phyloP scores from a whole-genome alignment of 257 asterid genomes.

The Rehmannia glutinosa region DNA sequence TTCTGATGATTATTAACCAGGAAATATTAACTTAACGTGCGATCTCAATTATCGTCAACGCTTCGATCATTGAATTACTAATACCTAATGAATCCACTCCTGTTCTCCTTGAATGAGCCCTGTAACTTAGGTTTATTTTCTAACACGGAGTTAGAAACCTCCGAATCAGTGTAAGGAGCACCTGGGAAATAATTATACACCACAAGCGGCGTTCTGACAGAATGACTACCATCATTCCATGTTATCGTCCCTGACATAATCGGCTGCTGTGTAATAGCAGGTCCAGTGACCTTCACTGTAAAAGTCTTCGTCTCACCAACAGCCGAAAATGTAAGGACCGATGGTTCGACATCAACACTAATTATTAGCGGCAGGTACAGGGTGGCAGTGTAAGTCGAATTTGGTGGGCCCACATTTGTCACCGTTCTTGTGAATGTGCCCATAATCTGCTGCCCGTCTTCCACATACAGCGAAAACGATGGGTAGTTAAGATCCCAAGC shows the following conservation, averaged over 20 bases:
- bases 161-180: slow-evolving; percentile 19
- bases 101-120: background rate
- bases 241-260: slow-evolving; percentile 29
- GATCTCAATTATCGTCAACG: too few relatives aligned
- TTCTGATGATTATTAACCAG: too few relatives aligned
- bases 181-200: slow-evolving; percentile 37
- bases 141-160: background rate
- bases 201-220: slow-evolving; percentile 32
- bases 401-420: slow-evolving; percentile 24
- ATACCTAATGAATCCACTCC: background rate
- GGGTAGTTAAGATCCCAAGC: slow-evolving; percentile 36
- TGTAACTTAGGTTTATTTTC: background rate
- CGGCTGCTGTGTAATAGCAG: slow-evolving; percentile 27
- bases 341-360: slow-evolving; percentile 22
- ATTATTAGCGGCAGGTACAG: background rate
- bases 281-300: slow-evolving; percentile 30
- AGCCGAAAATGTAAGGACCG: slow-evolving; percentile 17
- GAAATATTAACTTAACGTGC: too few relatives aligned
- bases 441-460: slow-evolving; percentile 14
- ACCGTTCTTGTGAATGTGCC: slow-evolving; percentile 29
- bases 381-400: slow-evolving; percentile 23
- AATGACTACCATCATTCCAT: slow-evolving; percentile 28
- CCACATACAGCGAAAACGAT: slow-evolving; percentile 24
- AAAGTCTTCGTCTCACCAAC: slow-evolving; percentile 29
- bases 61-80: too few relatives aligned